These are phyloP conservation scores for Ogataea henricii DNA, from an alignment of 805 yeast species.

Conservation along the genomic window DNA sequence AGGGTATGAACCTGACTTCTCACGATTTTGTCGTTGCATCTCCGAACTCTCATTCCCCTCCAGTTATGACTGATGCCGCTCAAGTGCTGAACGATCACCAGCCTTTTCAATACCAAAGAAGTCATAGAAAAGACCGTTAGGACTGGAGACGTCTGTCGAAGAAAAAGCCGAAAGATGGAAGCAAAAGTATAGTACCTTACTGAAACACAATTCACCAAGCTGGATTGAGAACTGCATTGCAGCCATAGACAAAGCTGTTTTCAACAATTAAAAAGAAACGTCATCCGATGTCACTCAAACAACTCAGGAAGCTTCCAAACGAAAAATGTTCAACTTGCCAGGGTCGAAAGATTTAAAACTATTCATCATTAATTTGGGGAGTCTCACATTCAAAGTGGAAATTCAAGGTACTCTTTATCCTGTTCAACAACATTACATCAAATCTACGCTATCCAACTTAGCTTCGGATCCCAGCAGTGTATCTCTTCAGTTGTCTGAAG, in stretches of 20 bases:
- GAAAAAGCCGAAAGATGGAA: slow-evolving; percentile 68
- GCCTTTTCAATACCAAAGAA: slow-evolving; percentile 84
- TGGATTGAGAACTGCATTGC: slow-evolving; percentile 69
- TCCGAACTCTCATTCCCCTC: slow-evolving; percentile 69
- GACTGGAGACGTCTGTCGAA: slow-evolving; percentile 63
- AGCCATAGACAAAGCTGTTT: slow-evolving; percentile 54
- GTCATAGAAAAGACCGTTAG: slow-evolving; percentile 63
- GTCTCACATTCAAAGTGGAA: slow-evolving; percentile 37
- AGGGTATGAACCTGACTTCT: slow-evolving; percentile 95
- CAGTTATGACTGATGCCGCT: slow-evolving; percentile 87
- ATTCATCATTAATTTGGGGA: slow-evolving; percentile 54
- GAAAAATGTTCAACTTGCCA: slow-evolving; percentile 32
- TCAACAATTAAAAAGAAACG: slow-evolving; percentile 33
- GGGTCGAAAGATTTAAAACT: slow-evolving; percentile 41
- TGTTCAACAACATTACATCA: slow-evolving; percentile 63
- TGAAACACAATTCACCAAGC: slow-evolving; percentile 64
- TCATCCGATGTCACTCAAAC: slow-evolving; percentile 25
- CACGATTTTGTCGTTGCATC: slow-evolving; percentile 89
- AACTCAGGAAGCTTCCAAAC: slow-evolving; percentile 37
- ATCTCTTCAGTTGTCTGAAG: slow-evolving; percentile 66
- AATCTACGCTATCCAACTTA: slow-evolving; percentile 60
- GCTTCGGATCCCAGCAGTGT: slow-evolving; percentile 63
- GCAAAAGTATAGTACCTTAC: slow-evolving; percentile 56
- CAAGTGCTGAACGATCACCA: slow-evolving; percentile 68
- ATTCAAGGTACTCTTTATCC: slow-evolving; percentile 42